Percentiles rank a stretch among this genome's conserved stretches.
phyloP scores from a whole-genome alignment of 176 grass and related monocot species.

The Stipa capillata region DNA sequence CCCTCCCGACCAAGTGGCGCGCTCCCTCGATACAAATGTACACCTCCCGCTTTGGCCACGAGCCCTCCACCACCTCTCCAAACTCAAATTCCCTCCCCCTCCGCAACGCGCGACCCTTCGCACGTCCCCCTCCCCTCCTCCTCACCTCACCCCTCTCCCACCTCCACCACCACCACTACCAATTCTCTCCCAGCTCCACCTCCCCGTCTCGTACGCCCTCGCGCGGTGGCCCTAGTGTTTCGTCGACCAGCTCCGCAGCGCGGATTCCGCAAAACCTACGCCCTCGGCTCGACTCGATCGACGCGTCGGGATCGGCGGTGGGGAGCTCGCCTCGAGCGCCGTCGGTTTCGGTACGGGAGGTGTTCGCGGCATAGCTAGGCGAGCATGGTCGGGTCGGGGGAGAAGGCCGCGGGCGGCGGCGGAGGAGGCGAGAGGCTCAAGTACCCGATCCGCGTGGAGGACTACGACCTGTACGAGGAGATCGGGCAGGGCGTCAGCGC shows the following conservation, averaged over 20 bases:
- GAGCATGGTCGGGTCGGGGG: background rate
- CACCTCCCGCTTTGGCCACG: background rate
- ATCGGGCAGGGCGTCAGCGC: constrained; percentile 76
- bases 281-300: background rate
- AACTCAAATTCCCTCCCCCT: background rate
- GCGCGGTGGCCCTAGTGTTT: background rate
- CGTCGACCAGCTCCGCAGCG: background rate
- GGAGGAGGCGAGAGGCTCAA: constrained; percentile 40
- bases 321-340: background rate
- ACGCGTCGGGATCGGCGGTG: too few species aligned
- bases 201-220: background rate
- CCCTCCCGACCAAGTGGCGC: background rate
- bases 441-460: constrained; percentile 60
- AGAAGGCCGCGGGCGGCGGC: background rate
- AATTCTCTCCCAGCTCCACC: too few species aligned
- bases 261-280: background rate
- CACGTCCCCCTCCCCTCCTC: background rate
- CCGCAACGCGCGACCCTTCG: constrained; percentile 26
- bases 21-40: constrained; percentile 1
- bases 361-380: too few species aligned
- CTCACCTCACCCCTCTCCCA: background rate
- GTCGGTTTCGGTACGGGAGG: too few species aligned
- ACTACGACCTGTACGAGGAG: constrained; percentile 76
- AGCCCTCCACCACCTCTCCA: background rate
- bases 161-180: background rate